A percentile compares a stretch with the other conserved stretches of the same genome.
phyloP scores from a whole-genome alignment of 1,139 yeast species.

The Lodderomyces margitis region DNA sequence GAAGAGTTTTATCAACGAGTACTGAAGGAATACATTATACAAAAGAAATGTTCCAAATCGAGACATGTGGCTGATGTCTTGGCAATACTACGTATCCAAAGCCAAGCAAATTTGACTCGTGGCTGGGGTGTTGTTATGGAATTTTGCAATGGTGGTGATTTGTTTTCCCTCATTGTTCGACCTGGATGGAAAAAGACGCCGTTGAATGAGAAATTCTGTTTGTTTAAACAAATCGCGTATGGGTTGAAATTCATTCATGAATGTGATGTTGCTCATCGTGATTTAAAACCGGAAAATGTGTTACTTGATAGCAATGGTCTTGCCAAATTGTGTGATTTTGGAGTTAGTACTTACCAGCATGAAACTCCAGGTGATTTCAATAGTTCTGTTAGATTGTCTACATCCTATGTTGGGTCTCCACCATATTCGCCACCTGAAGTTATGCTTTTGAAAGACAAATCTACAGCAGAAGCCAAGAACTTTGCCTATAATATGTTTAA shows the following conservation, averaged over 20 bases:
- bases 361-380: constrained; percentile 51
- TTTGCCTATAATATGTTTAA: constrained; percentile 62
- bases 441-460: constrained; percentile 47
- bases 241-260: constrained; percentile 57
- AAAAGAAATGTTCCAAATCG: constrained; percentile 48
- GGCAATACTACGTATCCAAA: constrained; percentile 57
- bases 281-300: constrained; percentile 66
- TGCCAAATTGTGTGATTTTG: constrained; percentile 73
- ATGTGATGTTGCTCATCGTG: constrained; percentile 59
- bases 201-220: constrained; percentile 52
- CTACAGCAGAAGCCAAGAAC: constrained; percentile 34
- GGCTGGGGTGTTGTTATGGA: constrained; percentile 81
- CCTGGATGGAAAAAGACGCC: constrained; percentile 50
- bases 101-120: constrained; percentile 52
- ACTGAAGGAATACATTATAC: constrained; percentile 59
- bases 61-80: constrained; percentile 60
- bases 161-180: constrained; percentile 42
- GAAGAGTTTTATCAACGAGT: constrained; percentile 67
- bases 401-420: constrained; percentile 69
- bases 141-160: constrained; percentile 56
- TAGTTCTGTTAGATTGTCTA: constrained; percentile 44
- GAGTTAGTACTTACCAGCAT: constrained; percentile 67
- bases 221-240: constrained; percentile 57
- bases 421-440: constrained; percentile 83
- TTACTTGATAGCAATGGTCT: constrained; percentile 55